Conservation (phyloP, 768 basidiomycete species). For the Punctularia strigosozonata region DNA sequence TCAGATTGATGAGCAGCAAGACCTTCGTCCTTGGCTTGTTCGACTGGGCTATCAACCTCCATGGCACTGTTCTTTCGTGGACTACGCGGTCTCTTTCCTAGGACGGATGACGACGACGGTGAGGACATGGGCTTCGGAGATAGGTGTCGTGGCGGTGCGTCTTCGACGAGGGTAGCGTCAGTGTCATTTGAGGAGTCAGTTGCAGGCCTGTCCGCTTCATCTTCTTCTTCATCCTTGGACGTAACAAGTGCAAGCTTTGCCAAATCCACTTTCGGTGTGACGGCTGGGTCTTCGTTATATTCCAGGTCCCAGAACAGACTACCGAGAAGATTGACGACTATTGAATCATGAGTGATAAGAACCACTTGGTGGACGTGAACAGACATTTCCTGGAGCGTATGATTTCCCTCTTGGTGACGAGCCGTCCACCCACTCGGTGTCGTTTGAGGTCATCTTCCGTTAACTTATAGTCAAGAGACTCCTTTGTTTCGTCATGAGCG, state of each 20-base stretch:
- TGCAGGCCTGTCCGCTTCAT: conserved; percentile 57
- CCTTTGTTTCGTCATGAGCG: conserved; percentile 40
- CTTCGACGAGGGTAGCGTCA: conserved; percentile 82
- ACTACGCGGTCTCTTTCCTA: conserved; percentile 53
- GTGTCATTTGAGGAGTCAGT: conserved; percentile 81
- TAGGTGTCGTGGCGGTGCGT: conserved; percentile 23
- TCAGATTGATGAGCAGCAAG: conserved; percentile 27
- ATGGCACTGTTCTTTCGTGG: conserved; percentile 29
- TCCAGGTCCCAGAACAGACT: conserved; percentile 72
- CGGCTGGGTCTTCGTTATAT: conserved; percentile 46
- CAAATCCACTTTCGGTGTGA: conserved; percentile 77
- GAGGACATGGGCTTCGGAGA: conserved; percentile 4
- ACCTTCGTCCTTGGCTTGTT: conserved; percentile 31
- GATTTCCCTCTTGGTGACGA: conserved; percentile 74
- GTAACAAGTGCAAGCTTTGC: conserved; percentile 89
- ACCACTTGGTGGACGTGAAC: background rate
- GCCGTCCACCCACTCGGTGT: conserved; percentile 79
- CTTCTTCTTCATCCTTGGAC: conserved; percentile 82
- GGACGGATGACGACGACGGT: conserved; percentile 36
- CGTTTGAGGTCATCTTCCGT: conserved; percentile 73
- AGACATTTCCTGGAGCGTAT: conserved; percentile 75
- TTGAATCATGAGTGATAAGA: conserved; percentile 6
- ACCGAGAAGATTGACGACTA: conserved; percentile 75
- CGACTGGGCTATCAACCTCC: conserved; percentile 40
- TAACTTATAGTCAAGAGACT: conserved; percentile 54